Evolutionary conservation across 2,329 filamentous ascomycete species (phyloP), one percentile per base, ranked within the genome.

Genomic region (Metarhizium robertsii): DNA sequence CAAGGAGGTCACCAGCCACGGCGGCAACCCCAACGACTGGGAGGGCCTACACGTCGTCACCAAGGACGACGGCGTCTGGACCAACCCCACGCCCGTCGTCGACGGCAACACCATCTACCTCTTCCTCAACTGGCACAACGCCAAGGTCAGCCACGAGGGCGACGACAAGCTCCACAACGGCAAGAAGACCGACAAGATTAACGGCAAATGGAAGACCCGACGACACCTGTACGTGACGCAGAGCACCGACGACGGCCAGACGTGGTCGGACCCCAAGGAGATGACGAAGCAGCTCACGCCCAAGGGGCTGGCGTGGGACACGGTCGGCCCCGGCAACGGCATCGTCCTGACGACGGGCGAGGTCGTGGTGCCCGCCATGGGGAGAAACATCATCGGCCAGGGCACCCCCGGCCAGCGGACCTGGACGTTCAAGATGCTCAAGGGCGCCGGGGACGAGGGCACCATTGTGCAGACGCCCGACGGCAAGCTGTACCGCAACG

Each of bases 51-150:
- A 55, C 16, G 65, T 66, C 5, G 54, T 64, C 11, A 61, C 61
- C 11, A 55, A 53, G 32, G 62, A 61, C 2, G 53, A 57, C 18
- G 63, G 64, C 6, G 65, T 62, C 11, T 67, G 65, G 65, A 63
- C 63, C n/a, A 67, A 67, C 52, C 65, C 65, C 3, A 65, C 65
- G 7, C 56, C 65, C 2, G 65, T 67, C 25, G 61, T 66, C 6
- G 65, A 66, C 53, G 64, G 64, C 46, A 56, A 58, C 48, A 67
- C 64, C 40, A 63, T 67, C 57, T 67, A 67, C 55, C 61, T 67
- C 13, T 67, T 66, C 53, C 51, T 66, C 53, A 65, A 59, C 52
- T 66, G 65, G 65, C 67, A 67, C 54, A 55, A 53, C 32, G 63
- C 57, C 53, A 57, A 47, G 30, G 65, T 66, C 59, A 66, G 62